Evolutionary conservation across 1,139 yeast species (phyloP), one percentile per base, ranked within the genome.

Genomic region (Hansenula anomala): DNA sequence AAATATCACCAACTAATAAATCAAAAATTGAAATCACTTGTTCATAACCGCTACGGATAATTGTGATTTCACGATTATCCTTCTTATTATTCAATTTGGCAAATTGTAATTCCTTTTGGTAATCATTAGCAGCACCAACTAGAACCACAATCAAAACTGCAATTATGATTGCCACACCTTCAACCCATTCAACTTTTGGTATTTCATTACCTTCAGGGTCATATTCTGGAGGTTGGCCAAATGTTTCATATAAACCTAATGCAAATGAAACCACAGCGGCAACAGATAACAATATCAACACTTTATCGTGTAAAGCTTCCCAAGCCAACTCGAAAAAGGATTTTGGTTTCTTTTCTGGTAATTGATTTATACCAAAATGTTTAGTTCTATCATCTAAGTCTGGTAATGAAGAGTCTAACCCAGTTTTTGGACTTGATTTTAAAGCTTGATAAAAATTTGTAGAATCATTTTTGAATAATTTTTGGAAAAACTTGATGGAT

Each of bases 151-250:
- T 92, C 10, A 79, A 56, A 23, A 94, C 86, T 15, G 99, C 99
- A 16, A 84, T 86, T 50, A 94, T 75, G 57, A 94, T 94, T 31
- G 98, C 98, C 31, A 90, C 96, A 49, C 99, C 99, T 67, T 92
- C 99, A 36, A 94, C 96, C 97, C 97, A 89, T 57, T 89, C 95
- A 22, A 90, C 92, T 52, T 78, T 77, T 15, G 96, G 96, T 39
- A 80, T 58, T 16, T 76, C 67, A 19, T 75, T 68, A 19, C 96
- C 95, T 49, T 87, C 86, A 12, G 75, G 80, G 58, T 90, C 97
- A 53, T 75, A 74, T 54, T 78, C 78, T 0, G 89, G 70, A 0
- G 82, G 89, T 49, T 85, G 86, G 30, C 95, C 96, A 63, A 89
- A 83, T 2, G 96, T 82, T 63, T 92, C 95, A 60, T 94, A 94